A percentile compares a stretch with the other conserved stretches of the same genome.
Evolutionary conservation across 306 rosid species (phyloP).

Genomic region (Hippophae tibetana): DNA sequence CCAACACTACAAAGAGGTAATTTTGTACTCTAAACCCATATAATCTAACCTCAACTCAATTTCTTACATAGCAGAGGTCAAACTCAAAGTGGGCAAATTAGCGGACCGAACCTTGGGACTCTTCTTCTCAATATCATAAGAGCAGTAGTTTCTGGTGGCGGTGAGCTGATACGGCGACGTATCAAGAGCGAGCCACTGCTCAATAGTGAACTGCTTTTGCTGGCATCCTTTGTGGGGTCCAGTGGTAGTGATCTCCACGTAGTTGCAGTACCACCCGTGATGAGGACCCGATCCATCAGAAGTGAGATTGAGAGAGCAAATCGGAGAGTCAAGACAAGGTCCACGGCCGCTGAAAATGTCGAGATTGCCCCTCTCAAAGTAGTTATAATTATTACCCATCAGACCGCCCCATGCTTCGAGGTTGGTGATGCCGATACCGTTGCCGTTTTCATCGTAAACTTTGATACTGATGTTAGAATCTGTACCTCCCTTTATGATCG

Average conservation of each 20-base stretch:
- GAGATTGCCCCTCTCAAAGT: constrained; percentile 83
- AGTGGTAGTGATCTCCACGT: constrained; percentile 61
- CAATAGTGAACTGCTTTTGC: constrained; percentile 41
- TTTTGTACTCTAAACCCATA: not conserved
- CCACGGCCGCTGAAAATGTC: constrained; percentile 79
- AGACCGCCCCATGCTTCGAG: constrained; percentile 71
- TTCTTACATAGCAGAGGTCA: not conserved
- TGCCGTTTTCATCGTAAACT: constrained; percentile 44
- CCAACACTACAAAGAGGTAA: too few species aligned
- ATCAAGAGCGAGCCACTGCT: constrained; percentile 82
- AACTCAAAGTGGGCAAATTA: not conserved
- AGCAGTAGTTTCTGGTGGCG: constrained; percentile 38
- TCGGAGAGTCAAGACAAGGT: constrained; percentile 47
- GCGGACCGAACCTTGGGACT: not conserved
- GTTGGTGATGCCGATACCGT: constrained; percentile 39
- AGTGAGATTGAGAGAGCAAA: constrained; percentile 66
- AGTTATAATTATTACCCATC: constrained; percentile 50
- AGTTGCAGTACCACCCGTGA: constrained; percentile 92
- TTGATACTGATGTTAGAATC: constrained; percentile 44
- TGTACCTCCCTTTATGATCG: constrained; percentile 65
- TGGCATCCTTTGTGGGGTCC: constrained; percentile 45
- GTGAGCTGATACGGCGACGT: constrained; percentile 55
- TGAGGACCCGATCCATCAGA: constrained; percentile 64
- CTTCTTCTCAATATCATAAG: not conserved
- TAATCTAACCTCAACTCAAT: too few species aligned